phyloP scores from a whole-genome alignment of 345 rosid species.

The Aquilaria yunnanensis region DNA sequence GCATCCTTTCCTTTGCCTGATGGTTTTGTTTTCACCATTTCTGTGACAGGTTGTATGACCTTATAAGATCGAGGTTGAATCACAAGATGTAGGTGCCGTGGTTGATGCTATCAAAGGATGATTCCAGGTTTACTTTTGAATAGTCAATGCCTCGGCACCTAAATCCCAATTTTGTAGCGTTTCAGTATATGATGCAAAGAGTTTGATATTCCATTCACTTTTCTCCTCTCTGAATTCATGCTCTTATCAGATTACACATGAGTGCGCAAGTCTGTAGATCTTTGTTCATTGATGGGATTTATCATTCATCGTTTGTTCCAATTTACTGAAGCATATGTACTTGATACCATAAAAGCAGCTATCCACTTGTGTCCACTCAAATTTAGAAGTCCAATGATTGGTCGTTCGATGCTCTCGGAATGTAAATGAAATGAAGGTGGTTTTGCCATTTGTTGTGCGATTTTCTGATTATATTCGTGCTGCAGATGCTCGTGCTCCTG shows the following conservation, averaged over 20 bases:
- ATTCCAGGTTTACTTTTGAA: slow-evolving; percentile 17
- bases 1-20: no score
- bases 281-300: slow-evolving; percentile 18
- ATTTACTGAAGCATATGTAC: slow-evolving; percentile 9
- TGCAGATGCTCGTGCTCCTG: no score
- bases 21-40: no score
- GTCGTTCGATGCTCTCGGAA: no score
- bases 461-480: no score
- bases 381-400: no score
- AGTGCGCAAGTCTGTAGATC: slow-evolving; percentile 15
- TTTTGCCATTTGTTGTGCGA: no score
- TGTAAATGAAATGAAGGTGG: background rate
- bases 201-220: slow-evolving; percentile 13
- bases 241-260: slow-evolving; percentile 21
- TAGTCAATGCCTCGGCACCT: slow-evolving; percentile 12
- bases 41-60: slow-evolving; percentile 31
- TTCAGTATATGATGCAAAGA: slow-evolving; percentile 14
- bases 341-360: background rate
- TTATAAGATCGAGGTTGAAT: slow-evolving; percentile 9
- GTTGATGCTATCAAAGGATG: slow-evolving; percentile 10
- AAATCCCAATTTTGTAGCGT: slow-evolving; percentile 24
- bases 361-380: no score
- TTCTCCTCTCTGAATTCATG: slow-evolving; percentile 7
- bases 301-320: slow-evolving; percentile 9
- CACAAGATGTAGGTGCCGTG: slow-evolving; percentile 3